phyloP scores from a whole-genome alignment of 805 yeast species.

The Brettanomyces naardenensis region DNA sequence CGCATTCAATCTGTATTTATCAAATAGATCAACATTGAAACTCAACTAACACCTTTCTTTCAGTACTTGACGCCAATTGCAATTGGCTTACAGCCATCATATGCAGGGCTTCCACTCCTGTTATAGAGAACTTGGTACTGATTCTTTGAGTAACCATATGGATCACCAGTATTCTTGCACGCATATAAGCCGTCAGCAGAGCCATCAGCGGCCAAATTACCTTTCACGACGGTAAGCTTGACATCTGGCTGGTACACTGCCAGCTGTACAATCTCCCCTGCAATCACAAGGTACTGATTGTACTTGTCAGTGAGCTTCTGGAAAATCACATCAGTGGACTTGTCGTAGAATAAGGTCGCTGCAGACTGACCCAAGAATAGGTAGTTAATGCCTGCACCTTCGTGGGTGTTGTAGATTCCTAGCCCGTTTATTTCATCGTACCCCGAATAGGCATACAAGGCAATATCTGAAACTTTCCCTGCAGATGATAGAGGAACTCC shows the following conservation, averaged over 20 bases:
- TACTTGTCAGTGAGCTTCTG: constrained; percentile 1
- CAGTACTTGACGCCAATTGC: too few species aligned
- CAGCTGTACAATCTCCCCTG: not conserved
- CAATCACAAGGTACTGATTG: constrained; percentile 3
- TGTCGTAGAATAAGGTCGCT: constrained; percentile 12
- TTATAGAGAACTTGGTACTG: constrained; percentile 10
- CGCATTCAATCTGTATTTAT: too few species aligned
- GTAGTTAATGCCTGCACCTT: constrained; percentile 43
- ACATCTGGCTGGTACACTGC: constrained; percentile 3
- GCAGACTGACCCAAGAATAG: constrained; percentile 24
- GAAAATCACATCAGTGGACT: constrained; percentile 1
- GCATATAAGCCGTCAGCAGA: constrained; percentile 28
- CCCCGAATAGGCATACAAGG: not conserved
- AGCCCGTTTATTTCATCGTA: not conserved
- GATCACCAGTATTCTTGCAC: constrained; percentile 33
- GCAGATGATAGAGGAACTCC: too few species aligned
- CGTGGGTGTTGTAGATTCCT: constrained; percentile 29
- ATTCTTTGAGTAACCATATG: constrained; percentile 28
- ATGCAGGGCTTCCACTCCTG: not conserved
- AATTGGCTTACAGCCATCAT: not conserved
- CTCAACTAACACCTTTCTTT: too few species aligned
- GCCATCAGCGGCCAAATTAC: constrained; percentile 21
- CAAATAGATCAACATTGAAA: too few species aligned
- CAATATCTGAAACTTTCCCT: not conserved
- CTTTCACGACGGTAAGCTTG: constrained; percentile 5